Conservation (phyloP, 305 asterid genomes). For the Fraxinus latifolia region DNA sequence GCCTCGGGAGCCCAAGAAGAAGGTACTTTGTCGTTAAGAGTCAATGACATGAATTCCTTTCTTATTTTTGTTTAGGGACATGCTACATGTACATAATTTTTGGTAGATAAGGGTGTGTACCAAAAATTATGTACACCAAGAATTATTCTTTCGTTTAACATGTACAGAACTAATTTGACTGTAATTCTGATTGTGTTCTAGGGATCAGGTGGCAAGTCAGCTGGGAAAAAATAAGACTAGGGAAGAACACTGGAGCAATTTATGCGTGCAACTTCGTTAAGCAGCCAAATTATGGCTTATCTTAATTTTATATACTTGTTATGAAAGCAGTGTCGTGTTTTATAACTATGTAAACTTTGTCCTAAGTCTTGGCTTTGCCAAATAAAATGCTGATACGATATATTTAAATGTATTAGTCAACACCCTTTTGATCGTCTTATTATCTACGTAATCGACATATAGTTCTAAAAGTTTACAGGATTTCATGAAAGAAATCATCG, state of each 20-base stretch:
- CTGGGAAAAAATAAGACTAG: slow-evolving; percentile 25
- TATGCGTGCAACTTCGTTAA: slow-evolving; percentile 7
- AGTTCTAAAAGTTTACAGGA: neutral
- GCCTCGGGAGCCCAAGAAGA: neutral
- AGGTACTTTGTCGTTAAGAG: neutral
- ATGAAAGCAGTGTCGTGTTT: slow-evolving; percentile 24
- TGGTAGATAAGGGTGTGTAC: no score
- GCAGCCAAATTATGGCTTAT: neutral
- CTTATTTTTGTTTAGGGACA: neutral
- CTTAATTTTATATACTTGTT: slow-evolving; percentile 8
- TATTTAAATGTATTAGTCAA: neutral
- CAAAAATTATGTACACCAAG: no score
- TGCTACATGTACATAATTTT: neutral
- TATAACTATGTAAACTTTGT: slow-evolving; percentile 21
- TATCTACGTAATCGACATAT: neutral
- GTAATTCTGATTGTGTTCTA: slow-evolving; percentile 12
- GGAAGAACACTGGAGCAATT: neutral
- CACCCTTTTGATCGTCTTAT: neutral
- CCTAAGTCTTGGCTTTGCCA: neutral
- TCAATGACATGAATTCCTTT: neutral
- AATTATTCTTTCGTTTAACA: neutral
- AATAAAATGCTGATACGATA: neutral
- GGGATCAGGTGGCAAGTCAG: slow-evolving; percentile 34
- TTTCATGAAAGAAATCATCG: neutral
- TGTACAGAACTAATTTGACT: neutral